phyloP scores from a whole-genome alignment of 1,139 yeast genomes.

The Taiozyma sp. region DNA sequence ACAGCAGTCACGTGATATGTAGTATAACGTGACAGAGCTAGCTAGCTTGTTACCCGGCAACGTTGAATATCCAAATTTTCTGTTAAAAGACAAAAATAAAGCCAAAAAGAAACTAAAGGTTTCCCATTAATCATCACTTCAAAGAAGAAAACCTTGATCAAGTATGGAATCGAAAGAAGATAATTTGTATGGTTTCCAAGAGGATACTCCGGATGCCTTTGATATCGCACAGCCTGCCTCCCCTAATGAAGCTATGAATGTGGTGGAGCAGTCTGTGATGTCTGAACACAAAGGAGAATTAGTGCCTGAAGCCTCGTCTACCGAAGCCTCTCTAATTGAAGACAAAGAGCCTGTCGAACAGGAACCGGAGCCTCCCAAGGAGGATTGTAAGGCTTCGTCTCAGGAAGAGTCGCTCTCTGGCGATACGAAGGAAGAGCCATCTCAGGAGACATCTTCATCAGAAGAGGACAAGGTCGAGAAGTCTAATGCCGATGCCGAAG shows the following conservation, averaged over 20 bases:
- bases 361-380: neutral
- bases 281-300: neutral
- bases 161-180: neutral
- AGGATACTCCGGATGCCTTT: conserved; percentile 1
- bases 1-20: too few relatives aligned
- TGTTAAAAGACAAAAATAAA: neutral
- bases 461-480: neutral
- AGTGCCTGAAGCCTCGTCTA: neutral
- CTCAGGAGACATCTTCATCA: neutral
- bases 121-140: neutral
- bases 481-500: neutral
- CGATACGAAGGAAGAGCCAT: neutral
- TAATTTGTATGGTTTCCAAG: conserved; percentile 5
- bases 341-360: neutral
- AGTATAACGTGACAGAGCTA: too few relatives aligned
- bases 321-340: neutral
- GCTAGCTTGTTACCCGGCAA: neutral
- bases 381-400: neutral
- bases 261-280: neutral
- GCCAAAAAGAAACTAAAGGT: neutral
- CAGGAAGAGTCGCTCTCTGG: neutral
- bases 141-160: neutral
- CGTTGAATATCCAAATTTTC: neutral
- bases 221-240: neutral
- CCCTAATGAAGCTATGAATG: neutral